phyloP scores from a whole-genome alignment of 1,139 yeast species.

The Blastobotrys arbuscula region DNA sequence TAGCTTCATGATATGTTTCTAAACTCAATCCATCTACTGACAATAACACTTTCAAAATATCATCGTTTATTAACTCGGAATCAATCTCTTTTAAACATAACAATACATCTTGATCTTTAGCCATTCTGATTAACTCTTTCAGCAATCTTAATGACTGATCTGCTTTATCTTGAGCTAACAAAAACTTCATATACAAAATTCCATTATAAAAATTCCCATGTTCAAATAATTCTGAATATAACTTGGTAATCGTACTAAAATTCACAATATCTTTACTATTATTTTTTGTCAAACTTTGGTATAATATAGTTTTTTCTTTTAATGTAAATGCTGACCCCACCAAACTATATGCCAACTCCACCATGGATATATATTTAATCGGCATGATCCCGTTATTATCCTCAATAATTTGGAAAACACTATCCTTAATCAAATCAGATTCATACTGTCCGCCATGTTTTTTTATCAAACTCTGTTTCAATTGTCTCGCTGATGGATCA shows the following conservation, averaged over 20 bases:
- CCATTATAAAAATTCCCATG: constrained; percentile 21
- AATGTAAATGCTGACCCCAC: neutral
- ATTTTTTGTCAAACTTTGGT: constrained; percentile 5
- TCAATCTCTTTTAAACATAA: neutral
- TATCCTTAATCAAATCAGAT: neutral
- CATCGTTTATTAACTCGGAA: constrained; percentile 1
- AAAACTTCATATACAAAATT: constrained; percentile 18
- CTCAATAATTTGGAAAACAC: constrained; percentile 6
- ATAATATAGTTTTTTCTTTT: constrained; percentile 1
- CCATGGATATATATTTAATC: constrained; percentile 12
- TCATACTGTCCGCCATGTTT: constrained; percentile 1
- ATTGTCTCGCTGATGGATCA: constrained; percentile 10
- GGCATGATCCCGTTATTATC: constrained; percentile 15
- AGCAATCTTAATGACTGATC: constrained; percentile 21
- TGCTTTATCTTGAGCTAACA: constrained; percentile 19
- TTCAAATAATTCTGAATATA: constrained; percentile 20
- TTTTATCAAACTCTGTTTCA: constrained; percentile 12
- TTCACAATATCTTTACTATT: constrained; percentile 1
- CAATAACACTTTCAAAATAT: constrained; percentile 8
- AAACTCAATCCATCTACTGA: neutral
- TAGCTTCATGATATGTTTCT: constrained; percentile 13
- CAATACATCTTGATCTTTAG: neutral
- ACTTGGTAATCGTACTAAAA: constrained; percentile 18
- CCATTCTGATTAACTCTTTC: constrained; percentile 8
- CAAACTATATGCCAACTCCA: constrained; percentile 14